phyloP scores from a whole-genome alignment of 441 rosid species.

The Viola pubescens region DNA sequence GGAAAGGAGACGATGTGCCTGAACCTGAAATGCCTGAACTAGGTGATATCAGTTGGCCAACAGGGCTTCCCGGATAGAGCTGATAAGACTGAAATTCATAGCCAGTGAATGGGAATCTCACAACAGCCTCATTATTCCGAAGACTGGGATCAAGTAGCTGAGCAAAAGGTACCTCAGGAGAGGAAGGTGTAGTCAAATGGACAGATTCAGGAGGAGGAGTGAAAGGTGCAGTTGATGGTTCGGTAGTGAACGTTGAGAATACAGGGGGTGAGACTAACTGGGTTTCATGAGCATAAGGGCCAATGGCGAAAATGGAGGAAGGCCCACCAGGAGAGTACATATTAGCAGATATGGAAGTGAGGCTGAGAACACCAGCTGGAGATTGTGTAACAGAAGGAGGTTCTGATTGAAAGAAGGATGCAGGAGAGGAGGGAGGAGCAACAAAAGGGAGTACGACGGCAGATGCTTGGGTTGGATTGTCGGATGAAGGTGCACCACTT shows the following conservation, averaged over 20 bases:
- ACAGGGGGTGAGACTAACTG: slow-evolving; percentile 93
- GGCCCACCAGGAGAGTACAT: slow-evolving; percentile 71
- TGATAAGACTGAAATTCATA: slow-evolving; percentile 78
- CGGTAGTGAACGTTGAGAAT: slow-evolving; percentile 79
- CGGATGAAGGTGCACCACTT: slow-evolving; percentile 30
- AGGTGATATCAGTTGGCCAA: slow-evolving; percentile 80
- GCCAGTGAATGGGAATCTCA: slow-evolving; percentile 40
- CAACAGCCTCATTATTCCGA: slow-evolving; percentile 29
- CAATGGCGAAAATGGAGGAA: slow-evolving; percentile 78
- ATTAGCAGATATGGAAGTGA: slow-evolving; percentile 49
- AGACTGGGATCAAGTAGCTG: slow-evolving; percentile 53
- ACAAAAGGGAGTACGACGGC: slow-evolving; percentile 53
- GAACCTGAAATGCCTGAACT: slow-evolving; percentile 83
- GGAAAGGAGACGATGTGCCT: slow-evolving; percentile 84
- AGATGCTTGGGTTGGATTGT: slow-evolving; percentile 33
- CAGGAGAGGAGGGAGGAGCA: slow-evolving; percentile 97
- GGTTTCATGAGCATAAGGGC: slow-evolving; percentile 89
- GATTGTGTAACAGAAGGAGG: slow-evolving; percentile 84
- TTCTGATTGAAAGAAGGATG: slow-evolving; percentile 84
- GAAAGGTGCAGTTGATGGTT: slow-evolving; percentile 91
- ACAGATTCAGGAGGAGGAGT: slow-evolving; percentile 85
- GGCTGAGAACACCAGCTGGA: slow-evolving; percentile 55
- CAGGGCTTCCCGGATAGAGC: slow-evolving; percentile 93
- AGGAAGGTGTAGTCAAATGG: slow-evolving; percentile 81
- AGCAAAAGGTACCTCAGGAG: slow-evolving; percentile 96